Conservation (phyloP, 768 basidiomycete species). For the Boletus subparvulus region DNA sequence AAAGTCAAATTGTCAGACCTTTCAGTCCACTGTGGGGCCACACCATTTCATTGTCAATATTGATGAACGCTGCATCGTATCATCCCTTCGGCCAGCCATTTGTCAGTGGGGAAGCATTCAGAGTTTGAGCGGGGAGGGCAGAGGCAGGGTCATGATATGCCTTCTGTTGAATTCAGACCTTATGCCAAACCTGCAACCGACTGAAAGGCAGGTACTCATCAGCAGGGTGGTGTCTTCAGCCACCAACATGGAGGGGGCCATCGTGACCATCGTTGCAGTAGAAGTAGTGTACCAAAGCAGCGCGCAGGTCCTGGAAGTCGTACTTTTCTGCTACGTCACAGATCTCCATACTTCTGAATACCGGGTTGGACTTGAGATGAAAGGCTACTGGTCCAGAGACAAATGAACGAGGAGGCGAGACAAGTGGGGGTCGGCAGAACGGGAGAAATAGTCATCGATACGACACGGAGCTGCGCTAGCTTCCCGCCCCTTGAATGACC, state of each 20-base stretch:
- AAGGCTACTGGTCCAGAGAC: slow-evolving; percentile 17
- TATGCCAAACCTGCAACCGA: slow-evolving; percentile 30
- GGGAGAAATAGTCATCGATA: too few species aligned
- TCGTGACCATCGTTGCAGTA: neutral
- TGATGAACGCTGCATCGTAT: too few species aligned
- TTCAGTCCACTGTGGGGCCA: too few species aligned
- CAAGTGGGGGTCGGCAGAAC: too few species aligned
- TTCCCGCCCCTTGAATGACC: too few species aligned
- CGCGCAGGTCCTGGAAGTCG: slow-evolving; percentile 25
- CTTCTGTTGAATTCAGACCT: slow-evolving; percentile 24
- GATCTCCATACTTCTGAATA: neutral
- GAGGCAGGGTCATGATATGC: slow-evolving; percentile 8
- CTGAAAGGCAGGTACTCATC: slow-evolving; percentile 21
- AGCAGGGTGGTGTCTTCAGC: slow-evolving; percentile 2
- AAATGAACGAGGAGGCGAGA: neutral
- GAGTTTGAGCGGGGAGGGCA: too few species aligned
- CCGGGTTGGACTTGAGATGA: slow-evolving; percentile 25
- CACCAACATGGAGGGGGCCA: neutral
- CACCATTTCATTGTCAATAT: too few species aligned
- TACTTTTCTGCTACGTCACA: slow-evolving; percentile 22
- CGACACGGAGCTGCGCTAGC: too few species aligned
- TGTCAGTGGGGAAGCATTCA: too few species aligned
- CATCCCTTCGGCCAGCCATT: too few species aligned
- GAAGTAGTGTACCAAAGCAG: slow-evolving; percentile 25
- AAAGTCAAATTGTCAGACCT: too few species aligned